Evolutionary conservation across 169 alveolate species (phyloP).

Genomic region (Cryptosporidium andersoni): DNA sequence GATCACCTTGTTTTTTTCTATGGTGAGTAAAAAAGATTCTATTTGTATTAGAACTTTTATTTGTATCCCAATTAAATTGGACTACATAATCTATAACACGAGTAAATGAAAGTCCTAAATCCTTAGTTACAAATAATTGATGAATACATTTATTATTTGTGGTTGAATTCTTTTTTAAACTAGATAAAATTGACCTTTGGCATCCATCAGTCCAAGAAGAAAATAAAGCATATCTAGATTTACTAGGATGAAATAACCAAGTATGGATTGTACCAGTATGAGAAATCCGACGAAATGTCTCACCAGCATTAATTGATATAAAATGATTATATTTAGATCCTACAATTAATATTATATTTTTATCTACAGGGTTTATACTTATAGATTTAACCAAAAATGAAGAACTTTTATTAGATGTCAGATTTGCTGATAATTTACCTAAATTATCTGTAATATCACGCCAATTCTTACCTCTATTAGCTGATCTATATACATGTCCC

Average conservation of each 20-base stretch:
- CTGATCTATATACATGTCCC: slow-evolving; percentile 83
- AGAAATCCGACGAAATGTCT: slow-evolving; percentile 78
- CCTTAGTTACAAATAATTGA: slow-evolving; percentile 84
- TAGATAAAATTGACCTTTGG: slow-evolving; percentile 56
- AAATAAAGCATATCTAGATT: slow-evolving; percentile 84
- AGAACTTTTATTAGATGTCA: background rate
- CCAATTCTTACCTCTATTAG: slow-evolving; percentile 86
- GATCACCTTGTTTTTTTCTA: slow-evolving; percentile 84
- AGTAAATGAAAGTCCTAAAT: slow-evolving; percentile 85
- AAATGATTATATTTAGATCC: slow-evolving; percentile 80
- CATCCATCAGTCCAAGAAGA: slow-evolving; percentile 88
- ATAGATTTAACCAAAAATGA: slow-evolving; percentile 56
- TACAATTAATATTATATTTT: slow-evolving; percentile 79
- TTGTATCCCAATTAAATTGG: slow-evolving; percentile 92
- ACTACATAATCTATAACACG: slow-evolving; percentile 82
- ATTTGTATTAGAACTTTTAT: slow-evolving; percentile 72
- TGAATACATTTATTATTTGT: slow-evolving; percentile 86
- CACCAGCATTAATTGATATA: slow-evolving; percentile 78
- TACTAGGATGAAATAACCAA: slow-evolving; percentile 84
- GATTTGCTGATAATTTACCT: slow-evolving; percentile 4
- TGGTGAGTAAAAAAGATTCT: slow-evolving; percentile 80
- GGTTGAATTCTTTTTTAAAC: slow-evolving; percentile 20
- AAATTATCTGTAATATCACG: slow-evolving; percentile 79
- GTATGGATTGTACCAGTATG: slow-evolving; percentile 81
- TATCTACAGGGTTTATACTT: slow-evolving; percentile 80